A percentile compares a stretch with the other conserved stretches of the same genome.
Conservation (phyloP, 1,284 basidiomycete species). For the Puccinia horiana region DNA sequence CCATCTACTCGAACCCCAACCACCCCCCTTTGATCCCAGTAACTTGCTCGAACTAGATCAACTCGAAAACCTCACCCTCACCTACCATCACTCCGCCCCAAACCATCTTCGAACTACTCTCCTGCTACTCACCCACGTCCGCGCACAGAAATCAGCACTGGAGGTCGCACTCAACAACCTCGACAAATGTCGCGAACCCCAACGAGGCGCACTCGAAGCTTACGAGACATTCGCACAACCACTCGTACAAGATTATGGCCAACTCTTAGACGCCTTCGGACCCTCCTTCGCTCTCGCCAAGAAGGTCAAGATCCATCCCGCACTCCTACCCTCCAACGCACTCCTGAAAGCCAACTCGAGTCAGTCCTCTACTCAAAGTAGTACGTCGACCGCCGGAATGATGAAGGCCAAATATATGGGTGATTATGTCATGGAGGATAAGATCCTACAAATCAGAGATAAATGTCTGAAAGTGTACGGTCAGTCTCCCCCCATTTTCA, state of each 20-base stretch:
- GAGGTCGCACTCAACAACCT: slow-evolving; percentile 45
- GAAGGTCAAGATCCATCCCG: slow-evolving; percentile 45
- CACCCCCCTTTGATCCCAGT: neutral
- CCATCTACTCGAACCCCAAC: slow-evolving; percentile 25
- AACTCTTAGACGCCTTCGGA: slow-evolving; percentile 34
- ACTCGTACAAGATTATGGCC: slow-evolving; percentile 34
- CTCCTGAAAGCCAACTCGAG: slow-evolving; percentile 25
- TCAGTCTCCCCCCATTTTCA: slow-evolving; percentile 57
- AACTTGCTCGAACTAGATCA: slow-evolving; percentile 7
- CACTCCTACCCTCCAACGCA: slow-evolving; percentile 25
- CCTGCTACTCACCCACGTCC: slow-evolving; percentile 40
- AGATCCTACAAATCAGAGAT: slow-evolving; percentile 76
- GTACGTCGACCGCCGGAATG: neutral
- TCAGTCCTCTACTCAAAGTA: neutral
- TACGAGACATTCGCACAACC: slow-evolving; percentile 45
- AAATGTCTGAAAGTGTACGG: slow-evolving; percentile 72
- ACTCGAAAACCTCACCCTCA: neutral
- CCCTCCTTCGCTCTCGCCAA: slow-evolving; percentile 34
- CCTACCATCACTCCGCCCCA: slow-evolving; percentile 13
- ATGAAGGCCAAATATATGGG: slow-evolving; percentile 69
- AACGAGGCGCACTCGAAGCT: slow-evolving; percentile 37
- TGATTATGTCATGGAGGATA: slow-evolving; percentile 73
- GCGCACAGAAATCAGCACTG: slow-evolving; percentile 41
- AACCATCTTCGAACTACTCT: slow-evolving; percentile 42
- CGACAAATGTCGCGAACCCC: slow-evolving; percentile 47